These are phyloP conservation scores for Ascoidea asiatica DNA, from an alignment of 805 yeast species.

Conservation along the genomic window DNA sequence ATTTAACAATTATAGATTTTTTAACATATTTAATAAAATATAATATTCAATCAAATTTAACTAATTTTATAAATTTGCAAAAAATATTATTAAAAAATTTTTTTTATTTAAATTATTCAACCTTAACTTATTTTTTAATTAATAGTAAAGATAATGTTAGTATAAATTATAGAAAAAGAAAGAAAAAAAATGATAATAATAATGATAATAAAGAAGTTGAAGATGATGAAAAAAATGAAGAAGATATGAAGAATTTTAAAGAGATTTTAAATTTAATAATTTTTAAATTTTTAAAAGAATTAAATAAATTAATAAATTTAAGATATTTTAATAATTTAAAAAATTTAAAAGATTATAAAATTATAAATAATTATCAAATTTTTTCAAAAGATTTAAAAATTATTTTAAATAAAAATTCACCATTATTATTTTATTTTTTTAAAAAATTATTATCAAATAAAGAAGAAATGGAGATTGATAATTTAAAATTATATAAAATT, in stretches of 20 bases:
- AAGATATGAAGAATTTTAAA: constrained; percentile 69
- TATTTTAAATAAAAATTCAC: neutral
- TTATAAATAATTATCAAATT: neutral
- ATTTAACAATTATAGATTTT: too few species aligned
- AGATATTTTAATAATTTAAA: neutral
- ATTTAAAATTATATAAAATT: constrained; percentile 35
- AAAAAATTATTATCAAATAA: constrained; percentile 5
- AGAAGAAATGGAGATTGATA: constrained; percentile 10
- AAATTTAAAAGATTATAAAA: neutral
- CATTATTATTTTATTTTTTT: neutral
- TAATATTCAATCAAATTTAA: too few species aligned
- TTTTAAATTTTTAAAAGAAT: neutral
- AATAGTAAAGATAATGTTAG: too few species aligned
- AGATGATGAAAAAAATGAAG: constrained; percentile 53
- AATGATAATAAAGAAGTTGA: constrained; percentile 12
- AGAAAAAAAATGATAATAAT: neutral
- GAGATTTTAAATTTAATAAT: too few species aligned
- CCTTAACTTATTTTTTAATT: too few species aligned
- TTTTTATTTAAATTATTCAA: too few species aligned
- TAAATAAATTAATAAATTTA: too few species aligned
- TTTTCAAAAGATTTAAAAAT: too few species aligned
- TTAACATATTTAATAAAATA: too few species aligned
- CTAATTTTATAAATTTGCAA: too few species aligned
- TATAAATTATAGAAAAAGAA: too few species aligned
- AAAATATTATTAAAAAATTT: too few species aligned